Evolutionary conservation across 2,329 filamentous ascomycete species (phyloP).

Genomic region (Rhynchosporium agropyri): DNA sequence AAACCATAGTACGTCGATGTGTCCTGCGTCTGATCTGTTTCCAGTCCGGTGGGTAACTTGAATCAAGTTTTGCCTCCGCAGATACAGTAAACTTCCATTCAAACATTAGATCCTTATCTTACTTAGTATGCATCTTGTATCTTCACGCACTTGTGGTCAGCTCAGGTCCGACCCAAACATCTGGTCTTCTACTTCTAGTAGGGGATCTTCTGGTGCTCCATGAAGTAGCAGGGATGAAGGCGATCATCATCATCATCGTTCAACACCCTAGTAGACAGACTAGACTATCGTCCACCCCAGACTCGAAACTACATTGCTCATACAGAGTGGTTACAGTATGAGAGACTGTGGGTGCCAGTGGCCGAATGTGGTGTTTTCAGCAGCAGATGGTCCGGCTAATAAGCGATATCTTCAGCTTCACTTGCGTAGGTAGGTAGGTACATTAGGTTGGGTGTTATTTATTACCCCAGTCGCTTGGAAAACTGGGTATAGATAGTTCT

Average conservation of each 20-base stretch:
- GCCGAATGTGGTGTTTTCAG: not conserved
- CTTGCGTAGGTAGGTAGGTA: not conserved
- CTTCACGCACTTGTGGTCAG: not conserved
- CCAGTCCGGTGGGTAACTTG: not conserved
- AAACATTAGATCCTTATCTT: not conserved
- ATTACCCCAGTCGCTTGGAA: not conserved
- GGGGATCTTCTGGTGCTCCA: not conserved
- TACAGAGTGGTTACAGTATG: not conserved
- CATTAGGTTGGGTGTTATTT: no score
- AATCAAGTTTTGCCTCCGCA: no score
- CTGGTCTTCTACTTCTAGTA: not conserved
- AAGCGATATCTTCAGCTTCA: not conserved
- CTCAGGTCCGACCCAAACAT: not conserved
- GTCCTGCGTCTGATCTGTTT: not conserved
- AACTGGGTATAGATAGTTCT: not conserved
- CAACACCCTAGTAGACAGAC: not conserved
- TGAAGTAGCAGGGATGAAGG: slow-evolving; percentile 8
- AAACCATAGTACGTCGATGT: slow-evolving; percentile 6
- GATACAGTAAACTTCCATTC: no score
- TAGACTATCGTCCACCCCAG: not conserved
- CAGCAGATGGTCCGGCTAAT: not conserved
- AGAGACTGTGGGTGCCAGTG: no score
- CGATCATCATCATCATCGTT: slow-evolving; percentile 13
- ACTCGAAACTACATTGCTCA: not conserved
- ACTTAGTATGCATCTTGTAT: not conserved